Conservation (phyloP, 129 eudicot genomes). For the Ambrosia artemisiifolia region DNA sequence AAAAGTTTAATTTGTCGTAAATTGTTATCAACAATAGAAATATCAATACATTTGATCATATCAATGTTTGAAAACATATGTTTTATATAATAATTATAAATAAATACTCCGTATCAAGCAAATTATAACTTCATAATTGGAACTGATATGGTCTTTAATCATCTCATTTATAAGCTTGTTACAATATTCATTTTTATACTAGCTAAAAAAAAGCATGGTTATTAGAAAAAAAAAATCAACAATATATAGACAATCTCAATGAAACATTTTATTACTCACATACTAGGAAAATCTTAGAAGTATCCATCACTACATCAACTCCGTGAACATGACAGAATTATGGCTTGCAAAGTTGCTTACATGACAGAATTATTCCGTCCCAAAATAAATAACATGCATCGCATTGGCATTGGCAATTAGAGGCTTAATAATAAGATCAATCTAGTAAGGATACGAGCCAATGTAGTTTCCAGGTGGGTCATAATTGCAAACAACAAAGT, state of each 20-base stretch:
- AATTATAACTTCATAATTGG: neutral
- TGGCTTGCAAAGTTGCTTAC: slow-evolving; percentile 3
- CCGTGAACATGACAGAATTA: neutral
- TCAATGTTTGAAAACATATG: neutral
- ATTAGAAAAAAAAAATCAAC: neutral
- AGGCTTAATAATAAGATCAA: neutral
- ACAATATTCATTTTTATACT: neutral
- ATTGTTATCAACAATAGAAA: no score
- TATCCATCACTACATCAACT: slow-evolving; percentile 7
- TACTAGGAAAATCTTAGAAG: neutral
- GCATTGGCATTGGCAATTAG: neutral
- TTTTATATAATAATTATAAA: neutral
- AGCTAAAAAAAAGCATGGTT: neutral
- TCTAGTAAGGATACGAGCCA: slow-evolving; percentile 43
- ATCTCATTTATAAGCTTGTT: neutral
- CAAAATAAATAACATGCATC: neutral
- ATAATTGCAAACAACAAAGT: slow-evolving; percentile 44
- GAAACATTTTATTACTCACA: slow-evolving; percentile 1
- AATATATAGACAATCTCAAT: neutral
- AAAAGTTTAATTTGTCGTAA: no score
- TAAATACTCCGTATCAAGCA: neutral
- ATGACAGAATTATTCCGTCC: slow-evolving; percentile 8
- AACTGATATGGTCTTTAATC: neutral
- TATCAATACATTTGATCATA: neutral
- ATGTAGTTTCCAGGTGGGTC: slow-evolving; percentile 61